Evolutionary conservation across 441 rosid species (phyloP), one percentile per base, ranked within the genome.

Genomic region (Capsella rubella): DNA sequence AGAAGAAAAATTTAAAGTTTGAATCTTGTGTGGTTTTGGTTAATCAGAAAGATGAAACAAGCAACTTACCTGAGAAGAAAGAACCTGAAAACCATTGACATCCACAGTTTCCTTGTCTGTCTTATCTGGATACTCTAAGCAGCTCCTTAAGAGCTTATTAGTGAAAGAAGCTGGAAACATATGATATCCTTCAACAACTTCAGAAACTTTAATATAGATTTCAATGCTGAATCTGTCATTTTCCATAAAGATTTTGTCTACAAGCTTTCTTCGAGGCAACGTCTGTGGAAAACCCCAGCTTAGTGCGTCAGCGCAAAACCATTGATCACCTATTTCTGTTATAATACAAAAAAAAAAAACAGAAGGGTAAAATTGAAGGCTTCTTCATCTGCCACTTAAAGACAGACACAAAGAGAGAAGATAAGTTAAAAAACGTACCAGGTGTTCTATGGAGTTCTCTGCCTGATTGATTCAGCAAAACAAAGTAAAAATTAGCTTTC

Each of bases 151-250:
- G 28, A 49, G 53, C 53, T 49, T 49, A 49, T 9, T 8, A 6
- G 53, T 49, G 53, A 49, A 49, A 8, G 53, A 49, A 49, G 28
- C 58, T 54, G 58, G 58, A 54, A 54, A 54, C 58, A 28, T 54
- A 54, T 54, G 58, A 3, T 54, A 54, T 18, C 53, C 53, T 16
- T 49, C 53, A 49, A 49, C 6, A 49, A 18, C 53, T 8, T 49
- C 28, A 16, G 18, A 12, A 18, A 49, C 28, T 49, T 49, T 49
- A 49, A 49, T 49, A 49, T 49, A 49, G 28, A 49, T 49, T 49
- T 16, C 13, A 49, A 16, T 49, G 13, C 1, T 49, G 6, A 49
- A 18, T 49, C 28, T 18, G 28, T 49, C 28, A 4, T 49, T 18
- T 0, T 49, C 53, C 28, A 49, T 12, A 49, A 8, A 49, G 53